Conservation (phyloP, 129 eudicot genomes). For the Helichrysum umbraculigerum region DNA sequence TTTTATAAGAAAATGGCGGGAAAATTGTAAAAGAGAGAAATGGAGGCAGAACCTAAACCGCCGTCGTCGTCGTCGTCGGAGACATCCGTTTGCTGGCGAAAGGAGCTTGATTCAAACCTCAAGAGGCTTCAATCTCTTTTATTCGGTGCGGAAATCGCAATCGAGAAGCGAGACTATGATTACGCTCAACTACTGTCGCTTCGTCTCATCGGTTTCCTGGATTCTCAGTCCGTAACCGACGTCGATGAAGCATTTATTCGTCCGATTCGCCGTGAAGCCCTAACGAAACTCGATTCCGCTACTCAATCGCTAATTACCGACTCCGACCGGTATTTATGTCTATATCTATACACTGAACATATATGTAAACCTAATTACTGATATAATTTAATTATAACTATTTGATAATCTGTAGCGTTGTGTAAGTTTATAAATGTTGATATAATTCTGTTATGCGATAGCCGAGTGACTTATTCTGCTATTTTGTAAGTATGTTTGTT, state of each 20-base stretch:
- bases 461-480: too few species aligned
- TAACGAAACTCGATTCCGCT: constrained; percentile 61
- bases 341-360: neutral
- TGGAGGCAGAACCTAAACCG: constrained; percentile 35
- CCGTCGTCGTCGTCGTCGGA: constrained; percentile 27
- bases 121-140: constrained; percentile 82
- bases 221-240: constrained; percentile 52
- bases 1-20: too few species aligned
- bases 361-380: neutral
- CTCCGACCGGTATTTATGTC: constrained; percentile 64
- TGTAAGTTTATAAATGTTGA: too few species aligned
- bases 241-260: constrained; percentile 61
- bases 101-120: constrained; percentile 63
- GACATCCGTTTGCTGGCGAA: constrained; percentile 58
- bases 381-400: too few species aligned
- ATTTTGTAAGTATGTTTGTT: neutral
- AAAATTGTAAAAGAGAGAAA: constrained; percentile 15
- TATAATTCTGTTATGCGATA: too few species aligned
- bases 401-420: too few species aligned
- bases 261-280: constrained; percentile 81
- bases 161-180: constrained; percentile 63
- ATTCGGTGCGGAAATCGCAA: constrained; percentile 76
- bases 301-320: constrained; percentile 54
- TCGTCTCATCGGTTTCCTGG: constrained; percentile 91
- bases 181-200: constrained; percentile 68